Conservation (phyloP, 345 rosid genomes). For the Ricinus communis region DNA sequence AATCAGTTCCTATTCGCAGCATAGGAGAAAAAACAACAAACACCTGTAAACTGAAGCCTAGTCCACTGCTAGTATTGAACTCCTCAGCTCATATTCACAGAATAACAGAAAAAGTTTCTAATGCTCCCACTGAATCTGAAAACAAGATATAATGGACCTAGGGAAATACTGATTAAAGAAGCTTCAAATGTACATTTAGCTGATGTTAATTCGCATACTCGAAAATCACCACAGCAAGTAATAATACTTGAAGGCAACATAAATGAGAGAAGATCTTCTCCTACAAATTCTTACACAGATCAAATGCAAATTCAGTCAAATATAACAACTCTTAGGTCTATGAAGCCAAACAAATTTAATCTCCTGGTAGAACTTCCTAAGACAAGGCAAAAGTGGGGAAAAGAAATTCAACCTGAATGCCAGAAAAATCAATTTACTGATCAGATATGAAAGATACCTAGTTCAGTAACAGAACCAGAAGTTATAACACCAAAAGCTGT, state of each 20-base stretch:
- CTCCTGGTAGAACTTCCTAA: background rate
- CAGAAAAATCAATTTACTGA: background rate
- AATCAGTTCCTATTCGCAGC: background rate
- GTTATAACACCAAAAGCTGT: background rate
- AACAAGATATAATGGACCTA: background rate
- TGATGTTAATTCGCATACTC: no score
- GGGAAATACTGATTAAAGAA: background rate
- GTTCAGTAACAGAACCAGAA: background rate
- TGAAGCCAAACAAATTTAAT: constrained; percentile 2
- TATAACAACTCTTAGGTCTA: background rate
- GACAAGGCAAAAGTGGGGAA: background rate
- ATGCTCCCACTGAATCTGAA: constrained; percentile 4
- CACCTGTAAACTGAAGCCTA: background rate
- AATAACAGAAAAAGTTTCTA: background rate
- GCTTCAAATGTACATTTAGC: no score
- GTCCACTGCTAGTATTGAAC: background rate
- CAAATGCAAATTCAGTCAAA: constrained; percentile 2
- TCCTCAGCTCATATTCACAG: background rate
- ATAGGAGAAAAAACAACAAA: background rate
- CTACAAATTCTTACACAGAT: background rate
- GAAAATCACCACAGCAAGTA: background rate
- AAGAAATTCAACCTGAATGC: background rate
- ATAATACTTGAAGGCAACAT: constrained; percentile 2
- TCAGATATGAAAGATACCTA: background rate
- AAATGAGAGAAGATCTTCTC: background rate